These are phyloP conservation scores for Petunia secreta DNA, from an alignment of 257 asterid species.

Conservation along the genomic window DNA sequence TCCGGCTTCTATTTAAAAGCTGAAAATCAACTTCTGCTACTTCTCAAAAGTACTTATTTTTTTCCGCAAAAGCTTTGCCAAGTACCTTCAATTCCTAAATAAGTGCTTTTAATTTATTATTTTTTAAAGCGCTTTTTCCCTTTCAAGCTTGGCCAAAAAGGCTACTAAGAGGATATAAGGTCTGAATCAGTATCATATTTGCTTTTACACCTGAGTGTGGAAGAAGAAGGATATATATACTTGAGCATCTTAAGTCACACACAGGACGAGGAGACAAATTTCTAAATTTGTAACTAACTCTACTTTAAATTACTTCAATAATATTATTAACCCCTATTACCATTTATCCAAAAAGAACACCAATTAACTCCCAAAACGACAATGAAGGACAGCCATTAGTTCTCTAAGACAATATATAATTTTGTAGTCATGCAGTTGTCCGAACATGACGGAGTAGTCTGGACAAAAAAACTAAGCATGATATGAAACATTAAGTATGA, in stretches of 20 bases:
- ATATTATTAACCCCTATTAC: not conserved
- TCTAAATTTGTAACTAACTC: not conserved
- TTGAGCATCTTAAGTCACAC: not conserved
- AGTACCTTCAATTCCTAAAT: too few relatives aligned
- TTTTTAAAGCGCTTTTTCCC: too few relatives aligned
- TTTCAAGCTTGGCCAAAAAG: too few relatives aligned
- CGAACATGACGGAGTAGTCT: not conserved
- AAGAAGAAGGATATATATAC: not conserved
- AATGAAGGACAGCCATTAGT: too few relatives aligned
- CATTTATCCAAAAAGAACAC: too few relatives aligned
- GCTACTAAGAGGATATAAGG: too few relatives aligned
- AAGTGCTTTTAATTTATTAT: too few relatives aligned
- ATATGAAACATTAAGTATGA: slow-evolving; percentile 26
- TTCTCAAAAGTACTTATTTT: too few relatives aligned
- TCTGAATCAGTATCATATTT: not conserved
- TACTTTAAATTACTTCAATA: not conserved
- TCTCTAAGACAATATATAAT: not conserved
- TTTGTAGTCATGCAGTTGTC: not conserved
- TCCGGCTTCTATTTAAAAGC: too few relatives aligned
- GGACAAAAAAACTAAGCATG: not conserved
- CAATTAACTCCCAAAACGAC: too few relatives aligned
- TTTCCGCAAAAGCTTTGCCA: too few relatives aligned
- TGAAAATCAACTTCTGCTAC: too few relatives aligned
- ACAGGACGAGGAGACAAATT: not conserved
- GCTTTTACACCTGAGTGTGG: not conserved